phyloP scores from a whole-genome alignment of 495 filamentous ascomycete genomes.

The Hyaloscypha finlandica region DNA sequence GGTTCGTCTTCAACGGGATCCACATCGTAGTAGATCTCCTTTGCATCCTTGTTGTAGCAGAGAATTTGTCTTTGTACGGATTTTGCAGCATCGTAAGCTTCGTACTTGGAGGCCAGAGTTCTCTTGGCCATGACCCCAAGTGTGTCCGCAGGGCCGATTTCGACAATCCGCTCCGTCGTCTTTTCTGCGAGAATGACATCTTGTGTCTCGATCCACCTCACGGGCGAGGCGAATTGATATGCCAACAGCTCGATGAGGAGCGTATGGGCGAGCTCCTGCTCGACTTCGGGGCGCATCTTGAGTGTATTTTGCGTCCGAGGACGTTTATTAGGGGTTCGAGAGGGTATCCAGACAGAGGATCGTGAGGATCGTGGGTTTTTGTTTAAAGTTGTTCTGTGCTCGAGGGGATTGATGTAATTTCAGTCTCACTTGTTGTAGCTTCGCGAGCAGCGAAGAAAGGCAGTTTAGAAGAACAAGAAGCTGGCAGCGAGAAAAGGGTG shows the following conservation, averaged over 20 bases:
- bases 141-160: conserved; percentile 97
- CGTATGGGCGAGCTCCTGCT: conserved; percentile 97
- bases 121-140: conserved; percentile 96
- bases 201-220: conserved; percentile 99
- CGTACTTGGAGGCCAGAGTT: conserved; percentile 95
- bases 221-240: conserved; percentile 98
- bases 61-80: conserved; percentile 96
- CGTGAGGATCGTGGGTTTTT: neutral
- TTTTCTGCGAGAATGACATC: conserved; percentile 98
- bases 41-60: conserved; percentile 99
- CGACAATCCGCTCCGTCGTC: conserved; percentile 93
- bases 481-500: conserved; percentile 10
- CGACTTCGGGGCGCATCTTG: conserved; percentile 95
- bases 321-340: conserved; percentile 19
- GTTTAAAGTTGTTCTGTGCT: neutral
- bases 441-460: conserved; percentile 20
- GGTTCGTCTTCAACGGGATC: conserved; percentile 93
- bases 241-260: conserved; percentile 97
- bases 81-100: conserved; percentile 96
- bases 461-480: conserved; percentile 12
- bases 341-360: conserved; percentile 7
- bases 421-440: conserved; percentile 10
- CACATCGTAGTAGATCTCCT: conserved; percentile 99
- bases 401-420: conserved; percentile 9
- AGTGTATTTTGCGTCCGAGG: conserved; percentile 37